Base-by-base conservation (phyloP, 768 basidiomycete genomes). In the Russula ochroleuca region DNA sequence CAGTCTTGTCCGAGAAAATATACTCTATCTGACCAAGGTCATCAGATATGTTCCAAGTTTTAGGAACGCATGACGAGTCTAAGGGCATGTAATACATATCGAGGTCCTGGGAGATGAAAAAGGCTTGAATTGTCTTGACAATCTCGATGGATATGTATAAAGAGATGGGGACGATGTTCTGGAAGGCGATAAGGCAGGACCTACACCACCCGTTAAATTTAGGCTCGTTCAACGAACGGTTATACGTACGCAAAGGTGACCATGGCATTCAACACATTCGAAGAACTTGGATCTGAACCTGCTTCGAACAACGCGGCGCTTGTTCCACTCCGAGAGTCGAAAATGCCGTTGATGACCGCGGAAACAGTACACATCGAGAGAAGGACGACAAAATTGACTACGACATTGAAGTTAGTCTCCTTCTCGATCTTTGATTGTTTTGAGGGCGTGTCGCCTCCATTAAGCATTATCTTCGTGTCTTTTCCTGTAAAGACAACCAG, bases 21-120 rank as follows among this genome's bases (percentile, higher is more conserved):
- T 96, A 99, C 78, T 98, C 95, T 74, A 98, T 98, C 77, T 98
- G 96, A 28, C 96, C 96, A 2, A 99, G 85, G 76, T 98, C 96
- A 73, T 98, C 96, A 3, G 94, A 97, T 70, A 98, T 95, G 72
- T 95, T 96, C 95, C 96, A 98, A 6, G 92, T 95, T 74, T 98
- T 98, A 31, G 96, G 95, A 4, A 94, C 85, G 70, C 96, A 98
- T 0, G 92, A 78, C 2, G 91, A 87, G 72, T 97, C 86, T 73
- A 88, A 87, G 41, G 88, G 85, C 63, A 82, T 78, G 76, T 97
- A 97, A 78, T 93, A 97, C 93, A 98, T 95, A 74, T 98, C 95
- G 68, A 94, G 70, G 72, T 98, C 95, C 73, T 96, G 93, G 9
- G 89, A 90, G 72, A 97, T 98, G 78, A 97, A 96, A 77, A 85